These are phyloP conservation scores for Trichoderma breve DNA, from an alignment of 2,329 filamentous ascomycete species.

Conservation along the genomic window DNA sequence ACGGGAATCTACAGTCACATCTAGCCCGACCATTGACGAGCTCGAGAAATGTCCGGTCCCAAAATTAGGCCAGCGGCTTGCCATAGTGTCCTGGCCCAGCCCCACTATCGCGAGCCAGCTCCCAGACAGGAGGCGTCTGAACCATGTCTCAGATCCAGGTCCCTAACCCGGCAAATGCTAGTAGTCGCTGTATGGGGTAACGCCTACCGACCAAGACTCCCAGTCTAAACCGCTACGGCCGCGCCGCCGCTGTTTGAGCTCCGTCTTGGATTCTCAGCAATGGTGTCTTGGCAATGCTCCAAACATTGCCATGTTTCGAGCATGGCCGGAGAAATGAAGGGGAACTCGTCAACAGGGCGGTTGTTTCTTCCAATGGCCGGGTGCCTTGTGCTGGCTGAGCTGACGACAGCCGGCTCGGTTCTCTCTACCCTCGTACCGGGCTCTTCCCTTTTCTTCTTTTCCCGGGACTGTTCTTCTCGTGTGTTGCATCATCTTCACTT, in stretches of 20 bases:
- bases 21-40: neutral
- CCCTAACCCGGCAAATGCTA: neutral
- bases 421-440: constrained; percentile 3
- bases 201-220: neutral
- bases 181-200: neutral
- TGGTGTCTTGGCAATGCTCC: constrained; percentile 15
- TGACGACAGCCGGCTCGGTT: constrained; percentile 16
- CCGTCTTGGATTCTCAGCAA: neutral
- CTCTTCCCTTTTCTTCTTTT: constrained; percentile 21
- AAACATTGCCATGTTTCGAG: constrained; percentile 12
- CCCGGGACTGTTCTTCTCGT: constrained; percentile 19
- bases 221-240: constrained; percentile 11
- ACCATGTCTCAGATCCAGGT: constrained; percentile 29
- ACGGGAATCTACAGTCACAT: neutral
- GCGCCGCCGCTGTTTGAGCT: constrained; percentile 18
- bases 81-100: constrained; percentile 3
- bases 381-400: neutral
- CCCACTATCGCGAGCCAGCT: constrained; percentile 9
- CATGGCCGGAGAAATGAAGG: constrained; percentile 6
- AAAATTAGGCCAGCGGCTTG: constrained; percentile 9
- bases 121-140: constrained; percentile 32
- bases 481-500: constrained; percentile 23
- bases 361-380: neutral
- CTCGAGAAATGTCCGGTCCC: neutral
- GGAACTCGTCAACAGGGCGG: neutral